Percentiles rank a stretch among this genome's conserved stretches.
Evolutionary conservation across 1,284 basidiomycete species (phyloP).

Genomic region (Trichosporon ovoides): DNA sequence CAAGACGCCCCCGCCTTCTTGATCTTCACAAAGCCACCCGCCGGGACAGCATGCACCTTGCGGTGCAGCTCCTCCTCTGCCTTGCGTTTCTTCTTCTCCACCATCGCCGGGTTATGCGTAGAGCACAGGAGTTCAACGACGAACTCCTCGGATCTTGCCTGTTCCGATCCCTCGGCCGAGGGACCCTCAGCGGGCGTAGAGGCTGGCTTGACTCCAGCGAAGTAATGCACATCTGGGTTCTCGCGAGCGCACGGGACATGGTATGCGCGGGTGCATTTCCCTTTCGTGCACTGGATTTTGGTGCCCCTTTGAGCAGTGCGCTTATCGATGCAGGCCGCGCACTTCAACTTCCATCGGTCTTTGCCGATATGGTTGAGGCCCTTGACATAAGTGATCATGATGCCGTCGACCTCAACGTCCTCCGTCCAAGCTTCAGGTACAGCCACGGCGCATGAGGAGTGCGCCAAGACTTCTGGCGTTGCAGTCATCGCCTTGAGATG

Average conservation of each 20-base stretch:
- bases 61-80: conserved; percentile 52
- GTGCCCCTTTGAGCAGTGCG: conserved; percentile 71
- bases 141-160: conserved; percentile 56
- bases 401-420: conserved; percentile 50
- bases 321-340: conserved; percentile 68
- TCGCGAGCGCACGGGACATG: conserved; percentile 79
- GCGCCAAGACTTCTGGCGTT: conserved; percentile 35
- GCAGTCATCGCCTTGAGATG: conserved; percentile 10
- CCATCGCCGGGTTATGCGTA: conserved; percentile 73
- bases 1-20: conserved; percentile 70
- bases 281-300: conserved; percentile 85
- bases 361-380: conserved; percentile 79
- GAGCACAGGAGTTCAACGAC: conserved; percentile 69
- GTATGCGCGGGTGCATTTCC: conserved; percentile 86
- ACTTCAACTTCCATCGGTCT: conserved; percentile 92
- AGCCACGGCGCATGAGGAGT: conserved; percentile 68
- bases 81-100: conserved; percentile 13
- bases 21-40: conserved; percentile 70
- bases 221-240: conserved; percentile 25
- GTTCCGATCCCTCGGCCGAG: too few relatives aligned
- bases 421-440: conserved; percentile 84
- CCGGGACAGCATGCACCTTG: conserved; percentile 60
- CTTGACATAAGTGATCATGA: conserved; percentile 53
- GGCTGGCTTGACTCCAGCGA: conserved; percentile 18
- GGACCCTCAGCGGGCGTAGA: neutral